Evolutionary conservation across 306 rosid genomes (phyloP).

Genomic region (Lathyrus oleraceus): DNA sequence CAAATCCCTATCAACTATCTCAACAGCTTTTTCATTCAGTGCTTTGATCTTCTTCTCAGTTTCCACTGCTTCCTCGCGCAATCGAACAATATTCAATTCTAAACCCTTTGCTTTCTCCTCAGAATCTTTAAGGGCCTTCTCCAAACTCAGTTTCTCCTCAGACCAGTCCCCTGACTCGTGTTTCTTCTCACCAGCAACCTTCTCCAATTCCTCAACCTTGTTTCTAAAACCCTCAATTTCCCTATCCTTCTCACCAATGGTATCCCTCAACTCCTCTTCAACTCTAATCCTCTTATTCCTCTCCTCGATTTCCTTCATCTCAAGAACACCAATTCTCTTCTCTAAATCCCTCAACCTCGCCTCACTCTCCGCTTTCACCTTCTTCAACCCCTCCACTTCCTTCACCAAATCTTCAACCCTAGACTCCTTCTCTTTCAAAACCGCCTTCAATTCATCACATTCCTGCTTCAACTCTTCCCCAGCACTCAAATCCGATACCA

Average conservation of each 20-base stretch:
- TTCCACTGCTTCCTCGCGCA: constrained; percentile 60
- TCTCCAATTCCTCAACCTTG: constrained; percentile 55
- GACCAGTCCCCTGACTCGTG: constrained; percentile 47
- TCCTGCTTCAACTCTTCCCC: constrained; percentile 53
- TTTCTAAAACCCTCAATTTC: constrained; percentile 46
- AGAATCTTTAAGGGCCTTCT: constrained; percentile 44
- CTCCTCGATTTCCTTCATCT: constrained; percentile 84
- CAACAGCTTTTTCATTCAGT: constrained; percentile 57
- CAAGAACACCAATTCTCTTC: constrained; percentile 72
- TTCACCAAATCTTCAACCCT: constrained; percentile 53
- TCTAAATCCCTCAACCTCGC: constrained; percentile 75
- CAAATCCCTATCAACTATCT: constrained; percentile 47
- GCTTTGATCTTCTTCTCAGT: constrained; percentile 48
- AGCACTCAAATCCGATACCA: constrained; percentile 47
- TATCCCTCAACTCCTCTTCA: constrained; percentile 82
- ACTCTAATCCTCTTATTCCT: constrained; percentile 72
- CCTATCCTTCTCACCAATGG: constrained; percentile 61
- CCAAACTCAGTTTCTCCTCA: constrained; percentile 49
- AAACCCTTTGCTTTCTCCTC: constrained; percentile 49
- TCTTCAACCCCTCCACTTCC: constrained; percentile 59
- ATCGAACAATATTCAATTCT: constrained; percentile 49
- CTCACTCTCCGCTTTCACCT: constrained; percentile 53
- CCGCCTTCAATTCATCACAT: constrained; percentile 47
- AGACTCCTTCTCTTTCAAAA: constrained; percentile 53
- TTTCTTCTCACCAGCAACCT: constrained; percentile 29